phyloP scores from a whole-genome alignment of 140 eudicot species.

The Artemisia princeps region DNA sequence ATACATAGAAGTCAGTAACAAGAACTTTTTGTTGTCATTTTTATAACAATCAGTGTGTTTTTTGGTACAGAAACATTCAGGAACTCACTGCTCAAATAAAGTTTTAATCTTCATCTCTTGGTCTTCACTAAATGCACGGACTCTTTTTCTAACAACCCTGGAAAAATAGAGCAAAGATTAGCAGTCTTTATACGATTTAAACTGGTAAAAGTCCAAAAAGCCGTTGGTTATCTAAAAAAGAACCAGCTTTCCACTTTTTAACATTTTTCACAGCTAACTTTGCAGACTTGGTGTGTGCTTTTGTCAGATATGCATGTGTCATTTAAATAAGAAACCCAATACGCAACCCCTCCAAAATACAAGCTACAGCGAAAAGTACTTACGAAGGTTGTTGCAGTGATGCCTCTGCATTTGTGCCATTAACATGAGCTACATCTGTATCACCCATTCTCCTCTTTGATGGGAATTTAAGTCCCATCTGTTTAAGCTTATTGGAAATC shows the following conservation, averaged over 20 bases:
- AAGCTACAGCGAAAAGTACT: constrained; percentile 28
- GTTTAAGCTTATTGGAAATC: constrained; percentile 53
- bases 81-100: constrained; percentile 86
- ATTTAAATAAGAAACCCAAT: neutral
- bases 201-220: neutral
- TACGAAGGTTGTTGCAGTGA: constrained; percentile 48
- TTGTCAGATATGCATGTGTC: neutral
- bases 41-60: neutral
- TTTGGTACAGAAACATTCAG: constrained; percentile 11
- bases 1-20: neutral
- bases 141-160: constrained; percentile 75
- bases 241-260: too few relatives aligned
- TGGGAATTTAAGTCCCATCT: constrained; percentile 52
- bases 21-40: neutral
- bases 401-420: constrained; percentile 21
- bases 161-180: constrained; percentile 18
- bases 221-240: too few relatives aligned
- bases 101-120: constrained; percentile 62
- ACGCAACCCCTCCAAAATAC: neutral
- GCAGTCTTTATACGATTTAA: constrained; percentile 13
- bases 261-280: too few relatives aligned
- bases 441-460: constrained; percentile 35
- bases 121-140: constrained; percentile 60
- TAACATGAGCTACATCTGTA: constrained; percentile 22
- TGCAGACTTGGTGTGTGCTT: too few relatives aligned